These are phyloP conservation scores for Puya raimondii DNA, from an alignment of 176 grass and related monocot genomes.

Conservation along the genomic window DNA sequence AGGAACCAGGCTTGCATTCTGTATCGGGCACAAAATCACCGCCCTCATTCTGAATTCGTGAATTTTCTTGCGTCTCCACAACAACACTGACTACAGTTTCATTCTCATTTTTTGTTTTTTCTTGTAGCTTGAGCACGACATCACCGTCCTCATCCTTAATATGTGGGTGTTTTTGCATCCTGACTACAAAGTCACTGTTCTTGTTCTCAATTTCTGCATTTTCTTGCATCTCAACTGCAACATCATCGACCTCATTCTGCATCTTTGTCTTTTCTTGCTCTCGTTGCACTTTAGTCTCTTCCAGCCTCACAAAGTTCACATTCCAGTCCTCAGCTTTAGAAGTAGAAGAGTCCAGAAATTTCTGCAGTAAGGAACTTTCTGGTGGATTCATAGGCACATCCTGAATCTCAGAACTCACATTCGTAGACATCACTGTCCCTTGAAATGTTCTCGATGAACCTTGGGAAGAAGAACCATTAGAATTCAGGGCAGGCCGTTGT, in stretches of 20 bases:
- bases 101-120: no score
- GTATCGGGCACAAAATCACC: constrained; percentile 17
- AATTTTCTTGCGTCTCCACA: constrained; percentile 7
- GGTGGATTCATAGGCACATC: constrained; percentile 22
- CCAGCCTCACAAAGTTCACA: neutral
- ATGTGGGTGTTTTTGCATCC: constrained; percentile 1
- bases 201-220: constrained; percentile 15
- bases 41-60: constrained; percentile 14
- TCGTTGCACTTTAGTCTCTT: constrained; percentile 8
- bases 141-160: no score
- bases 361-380: constrained; percentile 17
- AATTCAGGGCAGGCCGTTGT: constrained; percentile 15
- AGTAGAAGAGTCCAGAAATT: neutral
- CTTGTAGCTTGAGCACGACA: no score
- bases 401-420: constrained; percentile 18
- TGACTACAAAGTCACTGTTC: constrained; percentile 12
- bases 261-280: neutral
- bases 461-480: constrained; percentile 14
- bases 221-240: constrained; percentile 3
- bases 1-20: constrained; percentile 5
- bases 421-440: neutral
- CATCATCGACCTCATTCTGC: neutral
- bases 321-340: constrained; percentile 6
- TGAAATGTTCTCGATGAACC: no score
- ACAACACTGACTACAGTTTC: neutral